A percentile compares a stretch with the other conserved stretches of the same genome.
phyloP scores from a whole-genome alignment of 2,329 filamentous ascomycete species.

The Daldinia sp. region DNA sequence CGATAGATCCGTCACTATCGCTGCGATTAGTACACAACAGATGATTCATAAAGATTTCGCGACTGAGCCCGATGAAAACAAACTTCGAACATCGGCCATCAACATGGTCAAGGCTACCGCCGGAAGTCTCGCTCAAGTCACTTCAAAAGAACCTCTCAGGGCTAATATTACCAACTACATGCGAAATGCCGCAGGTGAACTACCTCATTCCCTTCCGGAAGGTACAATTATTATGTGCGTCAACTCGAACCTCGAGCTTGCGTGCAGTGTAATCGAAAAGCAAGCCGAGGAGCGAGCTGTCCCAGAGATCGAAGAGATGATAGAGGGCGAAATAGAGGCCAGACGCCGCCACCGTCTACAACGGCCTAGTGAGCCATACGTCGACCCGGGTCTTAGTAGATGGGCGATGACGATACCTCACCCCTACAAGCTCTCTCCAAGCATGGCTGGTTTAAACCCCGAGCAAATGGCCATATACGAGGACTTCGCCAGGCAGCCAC shows the following conservation, averaged over 20 bases:
- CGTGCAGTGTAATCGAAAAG: slow-evolving; percentile 93
- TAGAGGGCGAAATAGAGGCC: slow-evolving; percentile 80
- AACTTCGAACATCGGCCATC: slow-evolving; percentile 84
- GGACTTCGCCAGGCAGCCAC: slow-evolving; percentile 88
- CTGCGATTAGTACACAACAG: slow-evolving; percentile 93
- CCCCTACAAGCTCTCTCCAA: slow-evolving; percentile 85
- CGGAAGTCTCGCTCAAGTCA: slow-evolving; percentile 93
- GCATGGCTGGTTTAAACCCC: slow-evolving; percentile 75
- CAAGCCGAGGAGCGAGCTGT: slow-evolving; percentile 93
- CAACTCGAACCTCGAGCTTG: slow-evolving; percentile 94
- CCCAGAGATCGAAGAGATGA: slow-evolving; percentile 93
- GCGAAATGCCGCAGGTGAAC: slow-evolving; percentile 70
- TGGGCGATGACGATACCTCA: slow-evolving; percentile 96
- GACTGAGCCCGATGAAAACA: slow-evolving; percentile 88
- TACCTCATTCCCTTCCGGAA: slow-evolving; percentile 86
- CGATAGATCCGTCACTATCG: slow-evolving; percentile 96
- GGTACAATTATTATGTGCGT: slow-evolving; percentile 98
- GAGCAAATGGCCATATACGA: slow-evolving; percentile 97
- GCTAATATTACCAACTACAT: slow-evolving; percentile 99
- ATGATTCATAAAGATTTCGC: slow-evolving; percentile 97
- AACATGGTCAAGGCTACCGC: slow-evolving; percentile 96
- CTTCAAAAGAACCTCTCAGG: slow-evolving; percentile 93
- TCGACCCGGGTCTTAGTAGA: slow-evolving; percentile 81
- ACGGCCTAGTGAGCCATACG: slow-evolving; percentile 83
- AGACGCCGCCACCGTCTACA: slow-evolving; percentile 78